These are phyloP conservation scores for Cucurbitaria berberidis DNA, from an alignment of 2,329 filamentous ascomycete genomes.

Conservation along the genomic window DNA sequence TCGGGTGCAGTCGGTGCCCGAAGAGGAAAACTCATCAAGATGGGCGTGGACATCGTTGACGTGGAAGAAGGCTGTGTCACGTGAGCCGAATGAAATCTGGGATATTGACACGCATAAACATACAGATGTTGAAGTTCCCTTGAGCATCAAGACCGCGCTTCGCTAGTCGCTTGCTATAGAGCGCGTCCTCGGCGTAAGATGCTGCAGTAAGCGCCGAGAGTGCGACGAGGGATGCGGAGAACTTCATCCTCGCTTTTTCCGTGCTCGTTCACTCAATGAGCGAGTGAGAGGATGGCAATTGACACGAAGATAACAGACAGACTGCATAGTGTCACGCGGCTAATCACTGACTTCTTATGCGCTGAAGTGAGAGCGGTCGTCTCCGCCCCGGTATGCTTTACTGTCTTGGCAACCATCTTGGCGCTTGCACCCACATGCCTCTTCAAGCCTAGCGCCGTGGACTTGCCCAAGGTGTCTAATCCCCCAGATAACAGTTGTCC, in stretches of 20 bases:
- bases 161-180: slow-evolving; percentile 36
- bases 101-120: neutral
- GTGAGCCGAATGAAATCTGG: neutral
- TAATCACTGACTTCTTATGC: slow-evolving; percentile 22
- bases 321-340: neutral
- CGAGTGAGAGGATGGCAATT: neutral
- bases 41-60: slow-evolving; percentile 74
- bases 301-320: slow-evolving; percentile 6
- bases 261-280: neutral
- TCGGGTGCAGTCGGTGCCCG: slow-evolving; percentile 66
- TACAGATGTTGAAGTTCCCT: slow-evolving; percentile 46
- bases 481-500: slow-evolving; percentile 34
- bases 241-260: slow-evolving; percentile 29
- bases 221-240: slow-evolving; percentile 23
- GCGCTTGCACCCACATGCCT: slow-evolving; percentile 32
- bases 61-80: slow-evolving; percentile 64
- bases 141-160: slow-evolving; percentile 43
- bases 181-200: slow-evolving; percentile 33
- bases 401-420: slow-evolving; percentile 28
- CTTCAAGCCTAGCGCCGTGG: slow-evolving; percentile 12
- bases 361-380: slow-evolving; percentile 7
- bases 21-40: slow-evolving; percentile 66
- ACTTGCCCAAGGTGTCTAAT: neutral
- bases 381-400: slow-evolving; percentile 14
- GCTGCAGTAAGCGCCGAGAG: slow-evolving; percentile 25